Evolutionary conservation across 1,139 yeast species (phyloP).

Genomic region (Waltiozyma sp.): DNA sequence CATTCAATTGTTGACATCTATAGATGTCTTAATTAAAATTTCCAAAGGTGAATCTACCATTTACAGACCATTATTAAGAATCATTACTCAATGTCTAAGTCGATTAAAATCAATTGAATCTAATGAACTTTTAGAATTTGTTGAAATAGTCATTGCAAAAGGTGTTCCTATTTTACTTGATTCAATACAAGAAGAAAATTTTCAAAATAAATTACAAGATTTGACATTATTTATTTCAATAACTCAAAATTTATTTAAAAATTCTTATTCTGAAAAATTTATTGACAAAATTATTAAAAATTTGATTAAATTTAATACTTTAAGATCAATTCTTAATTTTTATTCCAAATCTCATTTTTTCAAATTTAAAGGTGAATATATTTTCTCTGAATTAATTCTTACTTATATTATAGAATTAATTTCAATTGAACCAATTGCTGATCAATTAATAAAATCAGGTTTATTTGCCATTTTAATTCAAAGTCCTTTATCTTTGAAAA

Average conservation of each 20-base stretch:
- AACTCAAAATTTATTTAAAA: slow-evolving; percentile 46
- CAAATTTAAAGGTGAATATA: slow-evolving; percentile 43
- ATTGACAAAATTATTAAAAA: slow-evolving; percentile 41
- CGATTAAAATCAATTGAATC: slow-evolving; percentile 38
- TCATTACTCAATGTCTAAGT: slow-evolving; percentile 36
- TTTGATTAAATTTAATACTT: slow-evolving; percentile 48
- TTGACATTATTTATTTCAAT: slow-evolving; percentile 52
- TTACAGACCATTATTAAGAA: slow-evolving; percentile 53
- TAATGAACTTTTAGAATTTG: slow-evolving; percentile 42
- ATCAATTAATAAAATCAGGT: slow-evolving; percentile 52
- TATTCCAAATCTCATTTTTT: slow-evolving; percentile 61
- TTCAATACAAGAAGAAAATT: slow-evolving; percentile 35
- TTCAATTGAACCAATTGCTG: slow-evolving; percentile 52
- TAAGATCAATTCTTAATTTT: slow-evolving; percentile 50
- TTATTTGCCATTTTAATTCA: slow-evolving; percentile 62
- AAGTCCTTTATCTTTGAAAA: slow-evolving; percentile 56
- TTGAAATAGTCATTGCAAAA: slow-evolving; percentile 47
- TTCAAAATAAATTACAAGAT: slow-evolving; percentile 47
- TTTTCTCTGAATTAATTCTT: slow-evolving; percentile 65
- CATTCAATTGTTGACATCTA: slow-evolving; percentile 33
- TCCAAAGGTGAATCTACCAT: slow-evolving; percentile 28
- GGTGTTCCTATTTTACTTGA: slow-evolving; percentile 45
- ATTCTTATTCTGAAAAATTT: slow-evolving; percentile 38
- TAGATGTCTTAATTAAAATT: slow-evolving; percentile 33
- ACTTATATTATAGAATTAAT: slow-evolving; percentile 63